phyloP scores from a whole-genome alignment of 257 asterid genomes.

The Solanum tarapatanum region DNA sequence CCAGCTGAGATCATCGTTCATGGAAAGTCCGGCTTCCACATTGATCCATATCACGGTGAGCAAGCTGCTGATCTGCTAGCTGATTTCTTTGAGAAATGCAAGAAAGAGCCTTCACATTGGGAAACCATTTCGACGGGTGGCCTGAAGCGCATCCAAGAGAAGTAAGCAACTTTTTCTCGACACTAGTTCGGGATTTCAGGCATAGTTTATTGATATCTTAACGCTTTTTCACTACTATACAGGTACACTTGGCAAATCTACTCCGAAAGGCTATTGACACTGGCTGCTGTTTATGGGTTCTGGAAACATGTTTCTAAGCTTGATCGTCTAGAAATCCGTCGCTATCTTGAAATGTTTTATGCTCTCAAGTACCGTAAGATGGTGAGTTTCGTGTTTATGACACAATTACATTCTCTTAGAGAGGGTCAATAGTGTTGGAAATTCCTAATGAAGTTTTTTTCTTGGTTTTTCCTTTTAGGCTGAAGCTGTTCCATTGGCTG shows the following conservation, averaged over 20 bases:
- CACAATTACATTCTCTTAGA: not conserved
- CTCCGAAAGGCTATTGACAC: conserved; percentile 62
- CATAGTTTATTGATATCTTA: not conserved
- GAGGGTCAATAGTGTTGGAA: not conserved
- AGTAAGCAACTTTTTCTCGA: conserved; percentile 28
- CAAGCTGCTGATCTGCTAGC: conserved; percentile 6
- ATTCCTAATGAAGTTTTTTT: not conserved
- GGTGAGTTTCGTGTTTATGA: conserved; percentile 32
- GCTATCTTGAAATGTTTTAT: conserved; percentile 86
- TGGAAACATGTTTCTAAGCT: conserved; percentile 85
- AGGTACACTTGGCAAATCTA: conserved; percentile 95
- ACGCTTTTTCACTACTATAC: not conserved
- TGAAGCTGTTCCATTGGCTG: conserved; percentile 75
- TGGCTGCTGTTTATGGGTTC: conserved; percentile 95
- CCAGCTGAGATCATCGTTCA: conserved; percentile 7
- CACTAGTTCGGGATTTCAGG: not conserved
- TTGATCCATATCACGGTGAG: conserved; percentile 3
- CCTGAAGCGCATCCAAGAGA: conserved; percentile 81
- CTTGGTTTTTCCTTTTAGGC: conserved; percentile 31
- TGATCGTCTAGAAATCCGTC: conserved; percentile 72
- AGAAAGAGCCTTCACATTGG: conserved; percentile 35
- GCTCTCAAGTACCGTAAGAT: conserved; percentile 72
- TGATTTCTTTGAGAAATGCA: conserved; percentile 3
- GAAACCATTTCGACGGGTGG: conserved; percentile 57
- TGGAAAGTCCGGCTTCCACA: conserved; percentile 5